Conservation (phyloP, 306 rosid genomes). For the Boehmeria nivea region DNA sequence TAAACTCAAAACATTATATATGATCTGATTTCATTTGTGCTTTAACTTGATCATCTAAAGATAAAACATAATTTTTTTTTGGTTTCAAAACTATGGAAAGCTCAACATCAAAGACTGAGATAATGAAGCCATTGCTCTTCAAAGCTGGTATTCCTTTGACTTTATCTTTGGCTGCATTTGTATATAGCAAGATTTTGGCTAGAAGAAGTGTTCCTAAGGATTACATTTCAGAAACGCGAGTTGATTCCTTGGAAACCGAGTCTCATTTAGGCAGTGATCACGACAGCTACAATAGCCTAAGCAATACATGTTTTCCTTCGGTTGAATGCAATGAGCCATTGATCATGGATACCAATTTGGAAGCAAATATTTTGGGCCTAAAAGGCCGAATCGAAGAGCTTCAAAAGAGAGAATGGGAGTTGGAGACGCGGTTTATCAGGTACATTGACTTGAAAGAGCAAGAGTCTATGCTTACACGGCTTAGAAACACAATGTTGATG, state of each 20-base stretch:
- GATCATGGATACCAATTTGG: slow-evolving; percentile 16
- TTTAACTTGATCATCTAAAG: background rate
- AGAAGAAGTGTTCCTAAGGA: slow-evolving; percentile 29
- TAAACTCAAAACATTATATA: background rate
- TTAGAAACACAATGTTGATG: slow-evolving; percentile 34
- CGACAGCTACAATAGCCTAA: slow-evolving; percentile 24
- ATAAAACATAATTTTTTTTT: background rate
- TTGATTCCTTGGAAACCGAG: slow-evolving; percentile 16
- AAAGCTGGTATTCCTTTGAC: slow-evolving; percentile 70
- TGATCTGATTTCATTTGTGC: no score
- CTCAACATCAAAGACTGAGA: slow-evolving; percentile 33
- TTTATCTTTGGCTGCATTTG: slow-evolving; percentile 52
- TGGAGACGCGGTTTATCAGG: slow-evolving; percentile 36
- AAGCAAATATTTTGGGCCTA: slow-evolving; percentile 36
- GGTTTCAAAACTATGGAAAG: slow-evolving; percentile 32
- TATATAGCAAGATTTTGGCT: slow-evolving; percentile 48
- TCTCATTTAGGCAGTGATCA: slow-evolving; percentile 23
- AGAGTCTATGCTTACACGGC: slow-evolving; percentile 41
- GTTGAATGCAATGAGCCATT: slow-evolving; percentile 15
- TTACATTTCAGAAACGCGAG: slow-evolving; percentile 9
- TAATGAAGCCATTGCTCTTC: slow-evolving; percentile 37
- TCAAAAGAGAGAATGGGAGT: slow-evolving; percentile 43
- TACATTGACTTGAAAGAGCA: slow-evolving; percentile 55
- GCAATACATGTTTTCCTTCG: slow-evolving; percentile 6
- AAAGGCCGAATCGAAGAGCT: slow-evolving; percentile 41